Conservation (phyloP, 2,329 filamentous ascomycete species). For the Colletotrichum tropicicola region DNA sequence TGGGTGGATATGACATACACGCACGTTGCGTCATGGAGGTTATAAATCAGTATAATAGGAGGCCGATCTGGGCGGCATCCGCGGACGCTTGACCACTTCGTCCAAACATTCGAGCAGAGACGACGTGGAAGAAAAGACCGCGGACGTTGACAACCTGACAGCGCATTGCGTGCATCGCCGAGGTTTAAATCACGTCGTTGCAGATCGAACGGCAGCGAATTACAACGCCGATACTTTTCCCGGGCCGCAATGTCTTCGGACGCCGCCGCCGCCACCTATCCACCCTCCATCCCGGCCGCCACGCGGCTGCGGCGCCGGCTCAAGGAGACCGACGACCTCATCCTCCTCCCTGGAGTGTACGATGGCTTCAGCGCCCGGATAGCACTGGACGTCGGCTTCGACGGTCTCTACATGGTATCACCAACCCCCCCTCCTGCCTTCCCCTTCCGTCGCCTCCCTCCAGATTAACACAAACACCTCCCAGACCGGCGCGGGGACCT, state of each 20-base stretch:
- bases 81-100: background rate
- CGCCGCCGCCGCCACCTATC: too few relatives aligned
- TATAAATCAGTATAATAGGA: background rate
- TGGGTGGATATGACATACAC: background rate
- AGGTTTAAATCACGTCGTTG: background rate
- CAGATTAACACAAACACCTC: background rate
- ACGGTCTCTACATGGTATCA: constrained; percentile 72
- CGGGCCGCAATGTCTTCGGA: background rate
- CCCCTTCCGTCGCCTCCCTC: background rate
- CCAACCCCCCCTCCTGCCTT: background rate
- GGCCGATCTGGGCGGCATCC: background rate
- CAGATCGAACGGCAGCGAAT: too few relatives aligned
- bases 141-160: background rate
- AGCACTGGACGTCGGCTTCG: constrained; percentile 69
- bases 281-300: too few relatives aligned
- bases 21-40: constrained; percentile 1
- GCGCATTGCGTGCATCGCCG: background rate
- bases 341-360: constrained; percentile 73
- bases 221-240: background rate
- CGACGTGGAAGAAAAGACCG: background rate
- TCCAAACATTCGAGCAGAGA: background rate
- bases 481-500: constrained; percentile 70
- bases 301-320: too few relatives aligned
- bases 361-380: constrained; percentile 74
- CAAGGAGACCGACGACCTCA: constrained; percentile 48